Base-by-base conservation (phyloP, 108 stramenopile species). In the Cyclotella baltica region DNA sequence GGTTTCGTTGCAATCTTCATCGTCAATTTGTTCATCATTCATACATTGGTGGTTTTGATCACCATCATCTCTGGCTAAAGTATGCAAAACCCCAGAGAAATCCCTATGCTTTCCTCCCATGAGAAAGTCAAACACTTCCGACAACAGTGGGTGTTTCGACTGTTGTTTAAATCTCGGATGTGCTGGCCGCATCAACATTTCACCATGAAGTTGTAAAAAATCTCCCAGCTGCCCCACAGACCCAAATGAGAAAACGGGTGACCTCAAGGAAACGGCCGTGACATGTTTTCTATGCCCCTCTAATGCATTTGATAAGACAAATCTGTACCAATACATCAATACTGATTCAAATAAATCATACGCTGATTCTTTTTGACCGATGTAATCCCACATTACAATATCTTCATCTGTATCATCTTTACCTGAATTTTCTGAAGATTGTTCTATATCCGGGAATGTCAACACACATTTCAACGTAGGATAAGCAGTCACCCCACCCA, bases 241-340 rank as follows among this genome's bases (percentile, higher is more conserved):
- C 29, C 67, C 40, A 37, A 82, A 75, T 3, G 74, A 65, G 36
- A 82, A 82, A 29, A 75, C 34, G 27, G 81, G 81, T 47, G 73
- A 73, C 28, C 63, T 72, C 48, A 37, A 53, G 22, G 16, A 38
- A 36, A 9, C 53, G 36, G 63, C 35, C n/a, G n/a, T n/a, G n/a
- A n/a, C n/a, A n/a, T n/a, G n/a, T 25, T 33, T n/a, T 27, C 50
- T 13, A 19, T 71, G 51, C 10, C 46, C 37, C 27, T 29, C 28
- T 25, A 71, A 53, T 18, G 52, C 51, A 57, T 71, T 36, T 13
- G 83, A 68, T 27, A 84, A 30, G 3, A 76, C 67, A 36, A 69
- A 70, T 65, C 83, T 68, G 61, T 80, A 80, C 78, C 78, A 84
- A 47, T 80, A 79, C 78, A 80, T 79, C 38, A 84, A 35, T 9